Conservation (phyloP, 768 basidiomycete genomes). For the Serendipita indica region DNA sequence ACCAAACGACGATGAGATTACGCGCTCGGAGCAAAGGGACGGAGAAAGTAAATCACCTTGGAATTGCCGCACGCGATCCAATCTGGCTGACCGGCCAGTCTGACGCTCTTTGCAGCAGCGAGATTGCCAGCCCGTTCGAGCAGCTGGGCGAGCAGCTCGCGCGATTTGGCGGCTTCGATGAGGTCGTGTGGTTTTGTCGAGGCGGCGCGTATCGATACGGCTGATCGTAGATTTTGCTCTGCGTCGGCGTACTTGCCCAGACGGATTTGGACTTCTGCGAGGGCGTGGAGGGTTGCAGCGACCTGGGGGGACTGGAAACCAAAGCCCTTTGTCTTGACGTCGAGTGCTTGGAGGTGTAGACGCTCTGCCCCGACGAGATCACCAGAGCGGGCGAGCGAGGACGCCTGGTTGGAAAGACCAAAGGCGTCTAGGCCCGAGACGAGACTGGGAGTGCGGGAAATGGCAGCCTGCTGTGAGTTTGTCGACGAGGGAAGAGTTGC, state of each 20-base stretch:
- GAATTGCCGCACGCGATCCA: constrained; percentile 22
- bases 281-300: constrained; percentile 24
- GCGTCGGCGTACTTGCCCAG: constrained; percentile 26
- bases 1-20: background rate
- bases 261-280: constrained; percentile 26
- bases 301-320: constrained; percentile 19
- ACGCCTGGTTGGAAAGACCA: constrained; percentile 18
- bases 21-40: background rate
- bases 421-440: constrained; percentile 14
- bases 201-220: constrained; percentile 20
- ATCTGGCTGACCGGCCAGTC: constrained; percentile 19
- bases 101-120: constrained; percentile 21
- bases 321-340: constrained; percentile 18
- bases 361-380: constrained; percentile 21
- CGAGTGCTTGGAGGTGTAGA: constrained; percentile 23
- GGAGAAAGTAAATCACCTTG: constrained; percentile 15
- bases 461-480: constrained; percentile 18
- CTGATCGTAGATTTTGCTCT: constrained; percentile 25
- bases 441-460: constrained; percentile 10
- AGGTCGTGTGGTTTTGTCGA: constrained; percentile 12
- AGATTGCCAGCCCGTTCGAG: constrained; percentile 25
- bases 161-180: constrained; percentile 25
- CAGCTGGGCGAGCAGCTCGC: constrained; percentile 27
- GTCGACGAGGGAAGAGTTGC: constrained; percentile 15
- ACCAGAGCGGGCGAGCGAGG: constrained; percentile 16